Evolutionary conservation across 1,139 yeast genomes (phyloP).

Genomic region (Candida sp.): DNA sequence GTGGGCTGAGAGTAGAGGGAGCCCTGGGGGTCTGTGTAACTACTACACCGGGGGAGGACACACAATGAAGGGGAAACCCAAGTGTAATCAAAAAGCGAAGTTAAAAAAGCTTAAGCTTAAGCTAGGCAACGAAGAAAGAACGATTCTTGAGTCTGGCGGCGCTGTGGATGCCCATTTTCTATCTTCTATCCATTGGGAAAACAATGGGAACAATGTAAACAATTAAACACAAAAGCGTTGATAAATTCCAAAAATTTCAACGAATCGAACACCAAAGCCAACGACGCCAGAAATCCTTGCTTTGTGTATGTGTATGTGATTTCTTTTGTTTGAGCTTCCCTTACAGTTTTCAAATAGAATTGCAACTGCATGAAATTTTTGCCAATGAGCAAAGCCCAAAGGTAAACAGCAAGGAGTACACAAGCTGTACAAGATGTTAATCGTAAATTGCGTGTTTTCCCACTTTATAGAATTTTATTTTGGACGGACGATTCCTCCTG

Average conservation of each 20-base stretch:
- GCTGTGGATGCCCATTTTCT: too few species aligned
- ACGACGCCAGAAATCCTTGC: neutral
- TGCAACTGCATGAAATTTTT: neutral
- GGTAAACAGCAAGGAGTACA: neutral
- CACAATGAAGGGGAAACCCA: too few species aligned
- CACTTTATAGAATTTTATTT: too few species aligned
- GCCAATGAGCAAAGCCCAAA: neutral
- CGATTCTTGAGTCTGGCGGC: too few species aligned
- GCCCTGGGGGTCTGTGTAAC: too few species aligned
- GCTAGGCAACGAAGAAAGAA: too few species aligned
- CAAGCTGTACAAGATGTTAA: neutral
- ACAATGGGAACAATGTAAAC: neutral
- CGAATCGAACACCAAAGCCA: neutral
- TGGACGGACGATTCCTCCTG: neutral
- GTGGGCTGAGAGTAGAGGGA: too few species aligned
- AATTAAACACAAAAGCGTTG: constrained; percentile 1
- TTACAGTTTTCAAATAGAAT: neutral
- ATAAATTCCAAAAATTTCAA: too few species aligned
- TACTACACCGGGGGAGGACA: too few species aligned
- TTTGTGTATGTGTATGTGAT: neutral
- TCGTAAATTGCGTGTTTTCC: neutral
- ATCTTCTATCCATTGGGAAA: too few species aligned
- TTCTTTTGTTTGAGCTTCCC: neutral
- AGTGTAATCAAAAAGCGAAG: too few species aligned
- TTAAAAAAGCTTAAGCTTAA: too few species aligned